Percentiles rank a stretch among this genome's conserved stretches.
Conservation (phyloP, 176 grass and related monocot species). For the Pontederia crassipes region DNA sequence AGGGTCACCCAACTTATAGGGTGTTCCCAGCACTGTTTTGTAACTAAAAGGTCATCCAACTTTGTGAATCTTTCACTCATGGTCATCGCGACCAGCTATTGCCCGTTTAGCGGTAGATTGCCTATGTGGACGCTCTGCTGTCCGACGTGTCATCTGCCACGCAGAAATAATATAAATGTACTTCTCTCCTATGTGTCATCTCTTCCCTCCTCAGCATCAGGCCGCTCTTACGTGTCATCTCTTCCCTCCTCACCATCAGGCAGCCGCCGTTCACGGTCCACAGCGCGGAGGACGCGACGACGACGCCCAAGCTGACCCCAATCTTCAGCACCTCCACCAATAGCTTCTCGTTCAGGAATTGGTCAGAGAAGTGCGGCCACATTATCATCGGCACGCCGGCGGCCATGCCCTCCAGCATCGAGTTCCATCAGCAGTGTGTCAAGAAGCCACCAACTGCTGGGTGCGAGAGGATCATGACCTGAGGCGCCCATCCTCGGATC, state of each 20-base stretch:
- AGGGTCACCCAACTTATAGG: too few species aligned
- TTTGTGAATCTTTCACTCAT: too few species aligned
- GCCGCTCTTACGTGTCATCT: neutral
- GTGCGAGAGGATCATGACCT: slow-evolving; percentile 14
- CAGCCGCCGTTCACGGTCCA: neutral
- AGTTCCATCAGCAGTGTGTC: slow-evolving; percentile 71
- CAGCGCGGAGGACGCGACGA: too few species aligned
- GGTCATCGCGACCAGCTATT: too few species aligned
- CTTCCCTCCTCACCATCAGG: slow-evolving; percentile 1
- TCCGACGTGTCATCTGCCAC: too few species aligned
- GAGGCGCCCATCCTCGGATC: slow-evolving; percentile 1
- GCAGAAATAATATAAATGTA: too few species aligned
- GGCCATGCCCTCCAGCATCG: slow-evolving; percentile 33
- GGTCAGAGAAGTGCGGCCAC: slow-evolving; percentile 53
- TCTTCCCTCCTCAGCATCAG: neutral
- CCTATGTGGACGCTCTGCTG: too few species aligned
- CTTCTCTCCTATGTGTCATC: neutral
- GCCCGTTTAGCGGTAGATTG: too few species aligned
- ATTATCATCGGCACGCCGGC: slow-evolving; percentile 48
- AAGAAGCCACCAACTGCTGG: slow-evolving; percentile 52
- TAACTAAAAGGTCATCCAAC: too few species aligned
- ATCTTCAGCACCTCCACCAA: slow-evolving; percentile 35
- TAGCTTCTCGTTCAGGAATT: slow-evolving; percentile 61
- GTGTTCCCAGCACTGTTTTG: too few species aligned
- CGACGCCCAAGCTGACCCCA: slow-evolving; percentile 20